A percentile compares a stretch with the other conserved stretches of the same genome.
Conservation (phyloP, 208 protist species). For the Crithidia expoeki region DNA sequence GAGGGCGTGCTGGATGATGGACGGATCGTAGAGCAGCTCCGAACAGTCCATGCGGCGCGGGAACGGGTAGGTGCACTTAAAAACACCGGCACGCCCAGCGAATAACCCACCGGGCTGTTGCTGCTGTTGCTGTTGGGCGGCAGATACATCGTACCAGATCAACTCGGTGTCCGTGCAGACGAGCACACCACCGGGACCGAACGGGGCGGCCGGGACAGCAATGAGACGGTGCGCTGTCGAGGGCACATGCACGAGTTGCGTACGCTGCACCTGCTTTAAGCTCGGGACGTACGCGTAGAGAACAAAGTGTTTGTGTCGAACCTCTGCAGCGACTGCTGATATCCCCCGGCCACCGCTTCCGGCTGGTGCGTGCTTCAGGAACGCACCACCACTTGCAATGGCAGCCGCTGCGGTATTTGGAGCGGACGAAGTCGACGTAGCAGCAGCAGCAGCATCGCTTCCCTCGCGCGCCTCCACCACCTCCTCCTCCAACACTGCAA, state of each 20-base stretch:
- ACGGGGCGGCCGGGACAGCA: slow-evolving; percentile 84
- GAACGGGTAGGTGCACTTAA: slow-evolving; percentile 79
- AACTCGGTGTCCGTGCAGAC: slow-evolving; percentile 96
- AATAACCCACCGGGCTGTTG: not conserved
- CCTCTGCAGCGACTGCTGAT: not conserved
- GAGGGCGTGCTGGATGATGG: slow-evolving; percentile 86
- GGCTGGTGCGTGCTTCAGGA: slow-evolving; percentile 23
- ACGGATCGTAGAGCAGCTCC: slow-evolving; percentile 80
- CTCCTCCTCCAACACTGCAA: slow-evolving; percentile 82
- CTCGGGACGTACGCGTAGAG: slow-evolving; percentile 98
- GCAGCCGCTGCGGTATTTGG: slow-evolving; percentile 13
- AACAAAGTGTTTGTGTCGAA: slow-evolving; percentile 79
- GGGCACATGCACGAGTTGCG: slow-evolving; percentile 92
- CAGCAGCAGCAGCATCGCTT: not conserved
- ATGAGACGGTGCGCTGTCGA: slow-evolving; percentile 90
- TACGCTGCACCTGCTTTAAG: slow-evolving; percentile 98
- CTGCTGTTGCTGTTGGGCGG: slow-evolving; percentile 26
- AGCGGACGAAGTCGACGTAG: not conserved
- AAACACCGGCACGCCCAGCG: slow-evolving; percentile 44
- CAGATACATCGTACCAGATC: slow-evolving; percentile 91
- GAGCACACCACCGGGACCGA: slow-evolving; percentile 97
- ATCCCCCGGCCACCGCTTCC: not conserved
- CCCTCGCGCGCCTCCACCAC: slow-evolving; percentile 47
- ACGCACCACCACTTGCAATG: slow-evolving; percentile 24
- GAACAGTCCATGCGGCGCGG: slow-evolving; percentile 84